Evolutionary conservation across 441 rosid genomes (phyloP).

Genomic region (Flueggea neowawraea): DNA sequence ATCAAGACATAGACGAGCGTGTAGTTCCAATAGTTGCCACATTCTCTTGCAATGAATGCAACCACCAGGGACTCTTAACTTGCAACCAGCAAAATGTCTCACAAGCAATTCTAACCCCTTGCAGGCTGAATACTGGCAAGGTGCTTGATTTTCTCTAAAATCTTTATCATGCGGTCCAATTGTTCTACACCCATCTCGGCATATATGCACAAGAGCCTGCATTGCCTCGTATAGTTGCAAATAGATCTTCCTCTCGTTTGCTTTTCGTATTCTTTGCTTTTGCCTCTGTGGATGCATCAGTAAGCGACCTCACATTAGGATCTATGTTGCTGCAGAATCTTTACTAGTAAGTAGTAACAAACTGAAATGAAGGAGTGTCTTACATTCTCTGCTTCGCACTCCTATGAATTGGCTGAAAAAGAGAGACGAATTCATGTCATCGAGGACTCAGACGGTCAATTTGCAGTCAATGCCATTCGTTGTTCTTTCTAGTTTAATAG

Average conservation of each 20-base stretch:
- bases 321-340: not conserved
- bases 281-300: constrained; percentile 29
- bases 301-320: not conserved
- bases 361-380: constrained; percentile 11
- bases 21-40: constrained; percentile 94
- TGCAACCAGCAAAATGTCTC: constrained; percentile 77
- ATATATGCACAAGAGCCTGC: constrained; percentile 95
- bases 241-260: constrained; percentile 57
- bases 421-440: too few relatives aligned
- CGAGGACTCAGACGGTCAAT: too few relatives aligned
- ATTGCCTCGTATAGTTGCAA: constrained; percentile 76
- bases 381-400: constrained; percentile 54
- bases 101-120: constrained; percentile 70
- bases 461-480: too few relatives aligned
- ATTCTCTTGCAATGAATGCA: constrained; percentile 84
- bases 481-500: too few relatives aligned
- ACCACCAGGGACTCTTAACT: constrained; percentile 67
- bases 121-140: constrained; percentile 69
- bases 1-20: constrained; percentile 73
- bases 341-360: too few relatives aligned
- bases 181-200: constrained; percentile 86
- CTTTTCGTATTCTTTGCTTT: constrained; percentile 48
- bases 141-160: constrained; percentile 33
- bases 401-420: too few relatives aligned
- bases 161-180: constrained; percentile 93